Evolutionary conservation across 495 filamentous ascomycete species (phyloP).

Genomic region (Lasiosphaeria hispida): DNA sequence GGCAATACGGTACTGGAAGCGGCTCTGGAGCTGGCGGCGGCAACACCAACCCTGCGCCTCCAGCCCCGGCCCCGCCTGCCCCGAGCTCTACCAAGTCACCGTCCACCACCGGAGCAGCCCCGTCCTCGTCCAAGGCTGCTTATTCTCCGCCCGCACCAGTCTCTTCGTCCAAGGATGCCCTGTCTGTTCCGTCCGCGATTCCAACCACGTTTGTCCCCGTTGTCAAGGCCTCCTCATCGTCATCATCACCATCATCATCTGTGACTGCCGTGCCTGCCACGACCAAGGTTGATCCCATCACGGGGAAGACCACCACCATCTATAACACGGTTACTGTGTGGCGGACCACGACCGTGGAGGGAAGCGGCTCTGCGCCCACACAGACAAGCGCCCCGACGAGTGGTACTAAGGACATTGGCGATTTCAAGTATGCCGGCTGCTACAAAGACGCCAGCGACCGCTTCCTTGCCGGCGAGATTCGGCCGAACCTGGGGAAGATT

Average conservation of each 20-base stretch:
- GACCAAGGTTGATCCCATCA: conserved; percentile 34
- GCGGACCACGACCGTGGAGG: conserved; percentile 52
- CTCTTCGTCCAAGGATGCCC: conserved; percentile 1
- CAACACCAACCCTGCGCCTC: conserved; percentile 23
- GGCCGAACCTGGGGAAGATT: conserved; percentile 44
- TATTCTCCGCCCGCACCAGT: conserved; percentile 25
- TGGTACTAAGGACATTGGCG: conserved; percentile 19
- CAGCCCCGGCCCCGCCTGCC: conserved; percentile 2
- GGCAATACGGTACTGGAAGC: conserved; percentile 34
- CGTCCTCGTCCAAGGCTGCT: conserved; percentile 5
- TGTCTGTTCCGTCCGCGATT: not conserved
- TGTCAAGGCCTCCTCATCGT: not conserved
- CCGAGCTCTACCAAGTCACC: not conserved
- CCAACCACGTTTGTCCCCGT: no score
- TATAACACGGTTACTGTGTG: conserved; percentile 39
- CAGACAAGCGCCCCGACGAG: conserved; percentile 16
- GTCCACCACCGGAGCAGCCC: conserved; percentile 10
- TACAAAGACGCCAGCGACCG: conserved; percentile 28
- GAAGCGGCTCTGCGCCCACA: conserved; percentile 24
- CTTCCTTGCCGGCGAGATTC: conserved; percentile 43
- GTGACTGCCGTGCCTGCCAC: conserved; percentile 28
- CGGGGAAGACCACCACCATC: conserved; percentile 32
- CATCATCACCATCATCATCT: conserved; percentile 19
- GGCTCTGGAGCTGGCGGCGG: conserved; percentile 23
- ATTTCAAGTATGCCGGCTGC: conserved; percentile 36